Percentiles rank a stretch among this genome's conserved stretches.
Conservation (phyloP, 352 stramenopile species). For the Phytopythium delawarense region DNA sequence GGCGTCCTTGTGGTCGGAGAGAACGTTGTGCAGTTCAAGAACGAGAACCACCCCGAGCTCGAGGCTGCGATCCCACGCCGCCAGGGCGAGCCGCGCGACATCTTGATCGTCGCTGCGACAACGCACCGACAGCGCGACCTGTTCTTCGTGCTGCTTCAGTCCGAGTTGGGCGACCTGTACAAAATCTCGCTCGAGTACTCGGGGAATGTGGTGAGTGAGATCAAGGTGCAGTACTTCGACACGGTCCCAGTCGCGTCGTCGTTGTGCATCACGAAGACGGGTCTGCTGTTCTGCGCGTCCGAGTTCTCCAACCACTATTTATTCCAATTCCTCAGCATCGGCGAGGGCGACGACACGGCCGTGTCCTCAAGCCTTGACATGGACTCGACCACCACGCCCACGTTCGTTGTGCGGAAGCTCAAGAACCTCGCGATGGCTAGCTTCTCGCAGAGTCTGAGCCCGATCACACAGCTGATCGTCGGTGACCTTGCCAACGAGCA, state of each 20-base stretch:
- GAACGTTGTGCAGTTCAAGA: conserved; percentile 97
- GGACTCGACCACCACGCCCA: conserved; percentile 53
- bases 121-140: conserved; percentile 94
- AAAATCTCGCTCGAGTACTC: conserved; percentile 94
- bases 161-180: conserved; percentile 98
- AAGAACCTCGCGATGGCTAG: conserved; percentile 88
- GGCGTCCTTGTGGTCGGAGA: conserved; percentile 97
- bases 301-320: conserved; percentile 98
- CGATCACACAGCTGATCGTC: conserved; percentile 94
- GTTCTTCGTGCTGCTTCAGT: conserved; percentile 98
- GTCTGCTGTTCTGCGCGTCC: conserved; percentile 94
- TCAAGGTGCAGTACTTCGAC: conserved; percentile 95
- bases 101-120: conserved; percentile 91
- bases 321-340: conserved; percentile 97
- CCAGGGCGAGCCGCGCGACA: conserved; percentile 69
- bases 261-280: conserved; percentile 97
- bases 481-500: conserved; percentile 94
- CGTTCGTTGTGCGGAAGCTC: conserved; percentile 78
- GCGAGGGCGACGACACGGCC: conserved; percentile 87
- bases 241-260: conserved; percentile 92
- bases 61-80: conserved; percentile 73
- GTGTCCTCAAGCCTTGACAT: conserved; percentile 67
- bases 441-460: conserved; percentile 86
- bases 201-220: conserved; percentile 70
- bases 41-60: conserved; percentile 88